phyloP scores from a whole-genome alignment of 768 basidiomycete genomes.

The Calocybe cyanea region DNA sequence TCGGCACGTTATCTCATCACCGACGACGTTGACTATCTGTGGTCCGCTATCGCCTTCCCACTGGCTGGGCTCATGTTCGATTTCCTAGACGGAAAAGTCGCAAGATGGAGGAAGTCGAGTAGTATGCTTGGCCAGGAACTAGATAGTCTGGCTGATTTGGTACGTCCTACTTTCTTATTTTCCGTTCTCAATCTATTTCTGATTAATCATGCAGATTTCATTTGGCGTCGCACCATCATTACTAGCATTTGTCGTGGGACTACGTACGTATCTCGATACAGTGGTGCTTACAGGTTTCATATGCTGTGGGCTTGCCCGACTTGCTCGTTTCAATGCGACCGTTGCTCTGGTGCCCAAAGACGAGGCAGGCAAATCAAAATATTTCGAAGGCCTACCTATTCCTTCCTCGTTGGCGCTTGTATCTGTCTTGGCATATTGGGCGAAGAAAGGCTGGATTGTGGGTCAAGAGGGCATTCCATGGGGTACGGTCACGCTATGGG shows the following conservation, averaged over 20 bases:
- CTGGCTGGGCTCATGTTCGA: slow-evolving; percentile 96
- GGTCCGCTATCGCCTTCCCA: slow-evolving; percentile 85
- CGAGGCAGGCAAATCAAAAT: slow-evolving; percentile 78
- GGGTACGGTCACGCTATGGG: slow-evolving; percentile 75
- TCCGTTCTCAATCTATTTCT: slow-evolving; percentile 4
- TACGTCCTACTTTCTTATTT: slow-evolving; percentile 32
- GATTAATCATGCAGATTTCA: slow-evolving; percentile 62
- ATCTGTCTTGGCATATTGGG: slow-evolving; percentile 75
- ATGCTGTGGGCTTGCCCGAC: slow-evolving; percentile 92
- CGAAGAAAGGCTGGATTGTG: slow-evolving; percentile 79
- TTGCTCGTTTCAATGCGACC: slow-evolving; percentile 98
- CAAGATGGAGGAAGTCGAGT: slow-evolving; percentile 92
- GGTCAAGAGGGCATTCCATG: slow-evolving; percentile 72
- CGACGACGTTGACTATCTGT: slow-evolving; percentile 74
- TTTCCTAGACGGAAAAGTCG: slow-evolving; percentile 96
- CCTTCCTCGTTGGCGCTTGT: slow-evolving; percentile 86
- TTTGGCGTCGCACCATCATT: slow-evolving; percentile 98
- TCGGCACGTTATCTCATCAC: slow-evolving; percentile 85
- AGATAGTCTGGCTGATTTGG: slow-evolving; percentile 94
- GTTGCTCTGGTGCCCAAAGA: slow-evolving; percentile 93
- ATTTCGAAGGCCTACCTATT: slow-evolving; percentile 98
- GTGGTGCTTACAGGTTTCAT: slow-evolving; percentile 86
- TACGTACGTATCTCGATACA: slow-evolving; percentile 89
- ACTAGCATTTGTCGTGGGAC: slow-evolving; percentile 84
- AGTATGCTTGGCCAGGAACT: slow-evolving; percentile 97